Evolutionary conservation across 2,329 filamentous ascomycete species (phyloP).

Genomic region (Daldinia sp.): DNA sequence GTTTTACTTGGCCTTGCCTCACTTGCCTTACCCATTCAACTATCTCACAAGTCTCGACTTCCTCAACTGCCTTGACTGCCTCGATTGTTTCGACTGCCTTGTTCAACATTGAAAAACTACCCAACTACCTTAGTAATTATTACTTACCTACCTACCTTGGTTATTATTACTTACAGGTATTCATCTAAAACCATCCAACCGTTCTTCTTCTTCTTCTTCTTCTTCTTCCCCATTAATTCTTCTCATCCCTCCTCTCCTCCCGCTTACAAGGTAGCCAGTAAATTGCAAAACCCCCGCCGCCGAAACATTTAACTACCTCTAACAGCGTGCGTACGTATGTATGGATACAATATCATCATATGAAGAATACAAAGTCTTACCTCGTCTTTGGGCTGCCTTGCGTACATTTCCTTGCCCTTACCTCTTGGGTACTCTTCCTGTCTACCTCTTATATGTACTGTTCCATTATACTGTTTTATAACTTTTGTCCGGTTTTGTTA

Average conservation of each 20-base stretch:
- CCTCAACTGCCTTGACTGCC: background rate
- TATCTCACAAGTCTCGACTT: constrained; percentile 14
- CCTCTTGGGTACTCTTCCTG: constrained; percentile 1
- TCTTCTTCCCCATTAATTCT: background rate
- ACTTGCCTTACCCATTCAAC: constrained; percentile 6
- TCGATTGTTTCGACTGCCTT: background rate
- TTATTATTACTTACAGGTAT: background rate
- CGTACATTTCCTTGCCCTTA: constrained; percentile 3
- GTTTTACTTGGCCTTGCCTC: constrained; percentile 6
- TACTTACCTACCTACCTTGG: too few species aligned
- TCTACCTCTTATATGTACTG: constrained; percentile 17
- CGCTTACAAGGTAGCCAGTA: constrained; percentile 21
- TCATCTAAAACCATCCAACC: constrained; percentile 1
- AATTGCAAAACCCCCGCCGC: constrained; percentile 4
- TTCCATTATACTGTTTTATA: background rate
- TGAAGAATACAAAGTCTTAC: constrained; percentile 15
- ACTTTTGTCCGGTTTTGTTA: constrained; percentile 20
- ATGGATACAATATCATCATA: background rate
- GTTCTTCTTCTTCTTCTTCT: background rate
- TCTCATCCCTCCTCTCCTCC: constrained; percentile 1
- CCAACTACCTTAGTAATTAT: background rate
- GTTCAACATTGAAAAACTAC: background rate
- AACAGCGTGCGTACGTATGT: background rate
- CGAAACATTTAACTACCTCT: background rate
- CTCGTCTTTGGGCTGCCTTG: constrained; percentile 16